Evolutionary conservation across 352 stramenopile genomes (phyloP).

Genomic region (Globisporangium iwayamae): DNA sequence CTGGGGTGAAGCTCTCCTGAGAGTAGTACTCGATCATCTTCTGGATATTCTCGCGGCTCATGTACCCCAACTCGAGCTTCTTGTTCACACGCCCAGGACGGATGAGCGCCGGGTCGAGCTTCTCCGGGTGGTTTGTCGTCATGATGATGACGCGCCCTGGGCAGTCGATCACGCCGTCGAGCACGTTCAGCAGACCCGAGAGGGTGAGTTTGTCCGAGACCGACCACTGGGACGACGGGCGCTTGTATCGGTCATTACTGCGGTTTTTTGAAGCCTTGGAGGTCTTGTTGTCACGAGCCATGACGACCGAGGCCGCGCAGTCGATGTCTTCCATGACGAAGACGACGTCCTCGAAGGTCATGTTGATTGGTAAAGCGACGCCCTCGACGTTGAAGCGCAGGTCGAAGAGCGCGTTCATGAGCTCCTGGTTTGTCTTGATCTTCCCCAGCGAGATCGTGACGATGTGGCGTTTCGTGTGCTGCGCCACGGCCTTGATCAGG

Average conservation of each 20-base stretch:
- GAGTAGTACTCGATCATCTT: conserved; percentile 81
- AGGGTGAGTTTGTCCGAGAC: conserved; percentile 75
- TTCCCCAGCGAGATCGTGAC: conserved; percentile 70
- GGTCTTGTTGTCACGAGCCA: conserved; percentile 23
- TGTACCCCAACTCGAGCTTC: conserved; percentile 72
- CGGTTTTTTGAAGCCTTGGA: conserved; percentile 2
- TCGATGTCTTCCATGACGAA: conserved; percentile 92
- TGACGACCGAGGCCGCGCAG: conserved; percentile 76
- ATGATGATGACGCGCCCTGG: conserved; percentile 91
- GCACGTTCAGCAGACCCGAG: conserved; percentile 82
- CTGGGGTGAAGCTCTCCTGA: conserved; percentile 22
- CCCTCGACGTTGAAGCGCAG: conserved; percentile 58
- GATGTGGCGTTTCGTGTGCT: conserved; percentile 74
- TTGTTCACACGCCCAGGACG: conserved; percentile 89
- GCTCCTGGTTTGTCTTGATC: conserved; percentile 80
- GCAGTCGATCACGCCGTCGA: conserved; percentile 90
- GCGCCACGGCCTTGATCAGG: conserved; percentile 86
- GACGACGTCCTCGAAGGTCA: conserved; percentile 83
- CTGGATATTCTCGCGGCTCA: conserved; percentile 36
- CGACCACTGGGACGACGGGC: conserved; percentile 5
- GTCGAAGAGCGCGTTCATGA: conserved; percentile 83
- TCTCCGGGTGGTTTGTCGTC: conserved; percentile 93
- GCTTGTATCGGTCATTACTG: background rate
- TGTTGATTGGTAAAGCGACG: conserved; percentile 57
- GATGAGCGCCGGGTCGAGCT: conserved; percentile 90